Percentiles rank a stretch among this genome's conserved stretches.
phyloP scores from a whole-genome alignment of 495 filamentous ascomycete species.

The Neurospora sublineolata region DNA sequence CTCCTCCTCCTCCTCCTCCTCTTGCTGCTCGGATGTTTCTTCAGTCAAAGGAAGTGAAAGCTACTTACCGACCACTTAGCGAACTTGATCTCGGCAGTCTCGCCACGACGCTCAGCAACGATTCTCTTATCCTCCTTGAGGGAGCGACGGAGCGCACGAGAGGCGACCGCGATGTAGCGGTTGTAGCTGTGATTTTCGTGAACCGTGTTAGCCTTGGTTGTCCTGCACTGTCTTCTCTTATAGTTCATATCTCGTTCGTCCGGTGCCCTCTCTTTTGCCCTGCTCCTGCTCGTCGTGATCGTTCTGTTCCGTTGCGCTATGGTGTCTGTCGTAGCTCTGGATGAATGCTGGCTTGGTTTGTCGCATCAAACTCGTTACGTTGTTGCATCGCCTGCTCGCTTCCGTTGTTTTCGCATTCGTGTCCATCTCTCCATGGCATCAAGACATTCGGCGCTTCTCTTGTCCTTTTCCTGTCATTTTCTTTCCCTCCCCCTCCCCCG shows the following conservation, averaged over 20 bases:
- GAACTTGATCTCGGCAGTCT: conserved; percentile 73
- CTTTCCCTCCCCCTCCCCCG: not conserved
- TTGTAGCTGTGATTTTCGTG: conserved; percentile 51
- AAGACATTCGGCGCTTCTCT: not conserved
- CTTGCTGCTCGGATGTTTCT: not conserved
- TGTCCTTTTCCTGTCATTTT: not conserved
- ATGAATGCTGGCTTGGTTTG: not conserved
- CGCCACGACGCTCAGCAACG: conserved; percentile 75
- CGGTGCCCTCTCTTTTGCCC: not conserved
- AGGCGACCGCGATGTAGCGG: conserved; percentile 66
- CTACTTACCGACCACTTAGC: conserved; percentile 90
- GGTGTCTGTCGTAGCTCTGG: not conserved
- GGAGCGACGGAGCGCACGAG: conserved; percentile 74
- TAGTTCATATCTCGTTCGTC: not conserved
- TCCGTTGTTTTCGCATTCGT: not conserved
- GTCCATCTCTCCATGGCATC: not conserved
- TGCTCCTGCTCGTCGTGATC: not conserved
- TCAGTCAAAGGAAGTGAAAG: too few species aligned
- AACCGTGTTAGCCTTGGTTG: conserved; percentile 13
- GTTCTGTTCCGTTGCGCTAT: not conserved
- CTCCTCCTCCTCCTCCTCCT: not conserved
- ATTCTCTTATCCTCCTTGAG: conserved; percentile 88
- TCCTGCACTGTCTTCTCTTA: not conserved
- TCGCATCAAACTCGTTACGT: not conserved
- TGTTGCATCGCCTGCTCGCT: not conserved